A percentile compares a stretch with the other conserved stretches of the same genome.
These are phyloP conservation scores for Asterionellopsis glacialis DNA, from an alignment of 108 stramenopile genomes.

Conservation along the genomic window DNA sequence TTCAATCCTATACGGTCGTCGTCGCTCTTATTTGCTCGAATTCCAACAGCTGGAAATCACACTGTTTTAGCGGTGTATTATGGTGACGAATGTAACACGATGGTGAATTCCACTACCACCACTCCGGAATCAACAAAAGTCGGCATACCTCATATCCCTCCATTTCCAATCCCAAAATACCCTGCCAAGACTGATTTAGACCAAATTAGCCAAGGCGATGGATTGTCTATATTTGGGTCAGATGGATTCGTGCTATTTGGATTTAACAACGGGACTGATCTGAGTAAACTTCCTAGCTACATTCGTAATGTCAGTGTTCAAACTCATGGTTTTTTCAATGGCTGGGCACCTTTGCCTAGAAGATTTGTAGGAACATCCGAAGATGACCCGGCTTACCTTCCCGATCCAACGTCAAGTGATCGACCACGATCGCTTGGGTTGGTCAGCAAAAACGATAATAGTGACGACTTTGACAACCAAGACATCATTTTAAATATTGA, in stretches of 20 bases:
- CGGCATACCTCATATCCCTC: too few relatives aligned
- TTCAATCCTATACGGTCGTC: too few relatives aligned
- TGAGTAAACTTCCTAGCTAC: constrained; percentile 17
- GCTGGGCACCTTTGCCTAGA: constrained; percentile 11
- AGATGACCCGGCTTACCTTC: constrained; percentile 18
- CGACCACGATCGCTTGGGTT: too few relatives aligned
- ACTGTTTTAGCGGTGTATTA: too few relatives aligned
- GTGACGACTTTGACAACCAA: too few relatives aligned
- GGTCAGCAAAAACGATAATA: too few relatives aligned
- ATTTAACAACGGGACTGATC: constrained; percentile 14
- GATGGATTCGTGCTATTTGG: constrained; percentile 35
- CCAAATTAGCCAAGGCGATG: constrained; percentile 12
- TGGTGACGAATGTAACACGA: too few relatives aligned
- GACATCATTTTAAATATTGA: too few relatives aligned
- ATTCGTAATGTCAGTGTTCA: constrained; percentile 11
- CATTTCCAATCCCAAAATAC: constrained; percentile 2
- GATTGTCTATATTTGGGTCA: constrained; percentile 15
- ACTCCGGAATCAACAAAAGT: too few relatives aligned
- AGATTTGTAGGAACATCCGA: constrained; percentile 19
- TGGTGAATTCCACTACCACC: too few relatives aligned
- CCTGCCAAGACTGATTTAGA: constrained; percentile 19
- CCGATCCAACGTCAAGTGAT: background rate
- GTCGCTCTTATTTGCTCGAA: too few relatives aligned
- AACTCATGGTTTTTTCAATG: constrained; percentile 21
- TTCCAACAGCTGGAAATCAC: too few relatives aligned